phyloP scores from a whole-genome alignment of 1,139 yeast genomes.

The Debaryomyces singareniensis region DNA sequence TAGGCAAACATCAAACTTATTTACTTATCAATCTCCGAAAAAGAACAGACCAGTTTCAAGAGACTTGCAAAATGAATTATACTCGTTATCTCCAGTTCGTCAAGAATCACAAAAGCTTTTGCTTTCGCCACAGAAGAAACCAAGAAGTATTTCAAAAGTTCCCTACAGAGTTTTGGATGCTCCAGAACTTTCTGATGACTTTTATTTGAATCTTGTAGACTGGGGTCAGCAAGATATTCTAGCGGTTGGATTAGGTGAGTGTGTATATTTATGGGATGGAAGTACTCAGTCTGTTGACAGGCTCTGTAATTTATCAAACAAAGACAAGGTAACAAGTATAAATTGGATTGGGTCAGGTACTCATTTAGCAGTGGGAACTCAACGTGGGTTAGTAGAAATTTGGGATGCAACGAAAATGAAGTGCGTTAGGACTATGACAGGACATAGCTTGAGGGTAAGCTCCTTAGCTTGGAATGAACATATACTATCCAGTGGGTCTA shows the following conservation, averaged over 20 bases:
- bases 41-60: slow-evolving; percentile 54
- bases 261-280: slow-evolving; percentile 91
- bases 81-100: slow-evolving; percentile 81
- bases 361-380: slow-evolving; percentile 89
- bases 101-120: slow-evolving; percentile 78
- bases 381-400: slow-evolving; percentile 80
- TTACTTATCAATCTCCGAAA: slow-evolving; percentile 67
- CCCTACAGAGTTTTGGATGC: slow-evolving; percentile 96
- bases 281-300: slow-evolving; percentile 77
- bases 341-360: slow-evolving; percentile 95
- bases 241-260: slow-evolving; percentile 86
- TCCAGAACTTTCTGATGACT: slow-evolving; percentile 91
- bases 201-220: slow-evolving; percentile 83
- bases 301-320: slow-evolving; percentile 60
- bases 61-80: slow-evolving; percentile 65
- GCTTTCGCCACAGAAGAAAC: slow-evolving; percentile 74
- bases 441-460: slow-evolving; percentile 80
- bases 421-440: slow-evolving; percentile 86
- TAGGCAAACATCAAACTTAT: slow-evolving; percentile 52
- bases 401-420: slow-evolving; percentile 91
- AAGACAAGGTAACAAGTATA: slow-evolving; percentile 71
- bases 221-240: slow-evolving; percentile 91
- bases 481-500: slow-evolving; percentile 76
- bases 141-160: slow-evolving; percentile 72
- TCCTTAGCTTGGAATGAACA: slow-evolving; percentile 95